Evolutionary conservation across 2,329 filamentous ascomycete species (phyloP), one percentile per base, ranked within the genome.

Genomic region (Fusarium sambucinum): DNA sequence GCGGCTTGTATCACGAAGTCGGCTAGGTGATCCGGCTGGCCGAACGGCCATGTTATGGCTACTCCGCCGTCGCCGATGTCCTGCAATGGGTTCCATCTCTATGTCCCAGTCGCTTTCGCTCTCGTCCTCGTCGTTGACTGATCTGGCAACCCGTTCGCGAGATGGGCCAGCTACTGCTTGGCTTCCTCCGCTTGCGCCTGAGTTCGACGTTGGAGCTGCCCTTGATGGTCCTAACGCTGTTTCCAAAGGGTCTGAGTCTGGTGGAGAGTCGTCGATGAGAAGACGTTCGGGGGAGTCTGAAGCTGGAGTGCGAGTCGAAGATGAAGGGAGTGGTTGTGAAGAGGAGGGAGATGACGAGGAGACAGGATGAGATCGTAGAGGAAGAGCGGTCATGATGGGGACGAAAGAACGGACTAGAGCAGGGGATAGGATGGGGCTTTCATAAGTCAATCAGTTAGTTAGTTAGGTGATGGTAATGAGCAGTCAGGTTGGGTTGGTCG

Each of bases 51-150:
- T 64, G 30, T 64, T 64, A 40, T 87, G 77, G 66, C 85, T 87
- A 78, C 85, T 88, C 60, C 85, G 81, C 45, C 86, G 85, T 61
- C 86, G 83, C 41, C 85, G 83, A 72, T 87, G 85, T 71, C 85
- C 81, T n/a, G 76, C 73, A 66, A 88, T 80, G 37, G 84, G 78
- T 65, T 83, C 85, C 85, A 88, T 87, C 79, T 88, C 86, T 70
- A 88, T 85, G 64, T 83, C 81, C 68, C 80, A 78, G 66, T 66
- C 63, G 52, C 54, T 70, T 35, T 70, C 67, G 27, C 66, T 69
- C 62, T 87, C 84, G 67, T 82, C 80, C 42, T 63, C 68, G 46
- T 57, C 59, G 54, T 68, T 54, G 42, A 55, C 47, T 45, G 70
- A 56, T 59, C 63, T 63, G 38, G 53, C 55, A 41, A 48, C 35